Evolutionary conservation across 1,284 basidiomycete species (phyloP).

Genomic region (Cryptococcus jaspeensis): DNA sequence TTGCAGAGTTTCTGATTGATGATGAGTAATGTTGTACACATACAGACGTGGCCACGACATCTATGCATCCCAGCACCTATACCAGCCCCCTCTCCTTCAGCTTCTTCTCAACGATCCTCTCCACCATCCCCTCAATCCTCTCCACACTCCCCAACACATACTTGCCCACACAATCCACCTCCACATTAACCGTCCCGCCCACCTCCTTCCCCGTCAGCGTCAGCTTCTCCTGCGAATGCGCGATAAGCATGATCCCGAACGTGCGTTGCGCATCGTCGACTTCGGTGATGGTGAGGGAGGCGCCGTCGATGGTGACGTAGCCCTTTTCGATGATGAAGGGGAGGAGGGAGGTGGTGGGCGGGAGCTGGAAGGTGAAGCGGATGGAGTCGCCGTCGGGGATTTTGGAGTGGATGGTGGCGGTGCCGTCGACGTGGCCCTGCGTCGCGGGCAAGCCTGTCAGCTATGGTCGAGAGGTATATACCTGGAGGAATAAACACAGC

Average conservation of each 20-base stretch:
- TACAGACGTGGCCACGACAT: background rate
- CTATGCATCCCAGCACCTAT: background rate
- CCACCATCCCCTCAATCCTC: conserved; percentile 62
- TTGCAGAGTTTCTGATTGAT: conserved; percentile 36
- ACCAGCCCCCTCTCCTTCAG: conserved; percentile 49
- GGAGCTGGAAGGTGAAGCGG: conserved; percentile 74
- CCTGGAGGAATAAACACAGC: no score
- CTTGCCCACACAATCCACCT: conserved; percentile 58
- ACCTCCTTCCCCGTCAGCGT: conserved; percentile 72
- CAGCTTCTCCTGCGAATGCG: conserved; percentile 87
- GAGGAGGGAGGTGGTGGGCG: conserved; percentile 64
- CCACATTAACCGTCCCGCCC: conserved; percentile 86
- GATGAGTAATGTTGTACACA: conserved; percentile 7
- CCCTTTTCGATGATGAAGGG: conserved; percentile 94
- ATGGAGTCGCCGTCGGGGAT: conserved; percentile 82
- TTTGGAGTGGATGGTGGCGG: conserved; percentile 69
- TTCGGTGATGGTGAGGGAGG: conserved; percentile 85
- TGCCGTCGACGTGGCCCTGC: conserved; percentile 90
- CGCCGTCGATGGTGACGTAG: conserved; percentile 91
- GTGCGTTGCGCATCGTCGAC: conserved; percentile 65
- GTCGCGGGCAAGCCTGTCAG: background rate
- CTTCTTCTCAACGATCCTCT: conserved; percentile 68
- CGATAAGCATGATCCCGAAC: conserved; percentile 95
- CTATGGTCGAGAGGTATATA: background rate
- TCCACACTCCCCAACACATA: conserved; percentile 68